phyloP scores from a whole-genome alignment of 139 green algal genomes.

The Chlorella sp. region DNA sequence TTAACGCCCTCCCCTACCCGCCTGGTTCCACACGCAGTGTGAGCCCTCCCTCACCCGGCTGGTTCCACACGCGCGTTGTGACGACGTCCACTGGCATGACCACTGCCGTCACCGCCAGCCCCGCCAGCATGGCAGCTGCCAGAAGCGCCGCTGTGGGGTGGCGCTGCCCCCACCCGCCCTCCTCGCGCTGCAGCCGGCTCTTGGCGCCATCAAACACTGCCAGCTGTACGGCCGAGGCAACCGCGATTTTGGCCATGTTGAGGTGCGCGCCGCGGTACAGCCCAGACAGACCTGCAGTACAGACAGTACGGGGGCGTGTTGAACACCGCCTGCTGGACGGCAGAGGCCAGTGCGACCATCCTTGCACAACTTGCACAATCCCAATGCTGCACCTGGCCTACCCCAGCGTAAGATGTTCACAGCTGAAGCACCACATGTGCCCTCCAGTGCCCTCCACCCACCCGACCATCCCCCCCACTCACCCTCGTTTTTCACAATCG shows the following conservation, averaged over 20 bases:
- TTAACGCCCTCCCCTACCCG: too few relatives aligned
- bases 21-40: background rate
- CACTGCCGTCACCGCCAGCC: slow-evolving; percentile 27
- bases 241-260: slow-evolving; percentile 20
- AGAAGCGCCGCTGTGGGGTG: slow-evolving; percentile 1
- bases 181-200: background rate
- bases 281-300: slow-evolving; percentile 1
- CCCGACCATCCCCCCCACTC: background rate
- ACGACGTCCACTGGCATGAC: slow-evolving; percentile 29
- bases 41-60: background rate
- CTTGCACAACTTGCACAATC: background rate
- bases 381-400: background rate
- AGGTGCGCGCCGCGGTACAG: slow-evolving; percentile 28
- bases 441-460: too few relatives aligned
- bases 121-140: slow-evolving; percentile 7
- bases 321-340: background rate
- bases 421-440: too few relatives aligned
- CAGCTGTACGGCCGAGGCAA: slow-evolving; percentile 36
- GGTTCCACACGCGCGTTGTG: slow-evolving; percentile 33
- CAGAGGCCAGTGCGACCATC: background rate
- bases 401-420: too few relatives aligned
- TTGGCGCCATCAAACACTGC: slow-evolving; percentile 26
- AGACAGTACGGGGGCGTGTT: background rate
- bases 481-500: slow-evolving; percentile 3
- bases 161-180: background rate